Evolutionary conservation across 1,284 basidiomycete species (phyloP).

Genomic region (Crepidotus sp.): DNA sequence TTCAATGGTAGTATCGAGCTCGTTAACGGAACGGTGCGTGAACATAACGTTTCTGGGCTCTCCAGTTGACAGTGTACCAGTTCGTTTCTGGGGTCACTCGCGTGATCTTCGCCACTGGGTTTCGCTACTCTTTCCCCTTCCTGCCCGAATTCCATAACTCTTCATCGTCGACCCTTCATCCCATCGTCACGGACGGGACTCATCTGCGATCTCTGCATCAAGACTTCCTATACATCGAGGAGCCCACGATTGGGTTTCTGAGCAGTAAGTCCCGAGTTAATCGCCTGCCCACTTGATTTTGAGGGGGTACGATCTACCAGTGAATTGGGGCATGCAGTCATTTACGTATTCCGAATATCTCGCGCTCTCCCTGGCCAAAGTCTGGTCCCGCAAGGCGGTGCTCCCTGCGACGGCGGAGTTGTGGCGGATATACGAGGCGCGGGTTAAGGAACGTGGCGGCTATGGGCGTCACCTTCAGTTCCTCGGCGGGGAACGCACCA

Average conservation of each 20-base stretch:
- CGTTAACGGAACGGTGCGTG: slow-evolving; percentile 31
- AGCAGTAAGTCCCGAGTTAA: slow-evolving; percentile 22
- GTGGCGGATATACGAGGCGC: slow-evolving; percentile 25
- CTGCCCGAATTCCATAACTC: slow-evolving; percentile 34
- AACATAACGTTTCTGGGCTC: not conserved
- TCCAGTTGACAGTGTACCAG: slow-evolving; percentile 9
- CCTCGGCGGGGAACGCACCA: slow-evolving; percentile 12
- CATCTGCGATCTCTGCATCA: slow-evolving; percentile 38
- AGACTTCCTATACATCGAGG: slow-evolving; percentile 41
- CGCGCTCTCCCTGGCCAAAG: slow-evolving; percentile 28
- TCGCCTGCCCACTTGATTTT: not conserved
- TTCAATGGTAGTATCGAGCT: slow-evolving; percentile 29
- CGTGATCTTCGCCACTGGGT: slow-evolving; percentile 39
- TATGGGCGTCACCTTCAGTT: slow-evolving; percentile 31
- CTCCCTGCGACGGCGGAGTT: slow-evolving; percentile 25
- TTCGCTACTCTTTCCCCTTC: slow-evolving; percentile 40
- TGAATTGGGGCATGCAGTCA: slow-evolving; percentile 32
- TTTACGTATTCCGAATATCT: slow-evolving; percentile 32
- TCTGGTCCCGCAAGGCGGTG: slow-evolving; percentile 29
- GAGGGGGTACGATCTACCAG: slow-evolving; percentile 18
- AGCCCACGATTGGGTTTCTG: slow-evolving; percentile 38
- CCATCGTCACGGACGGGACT: slow-evolving; percentile 37
- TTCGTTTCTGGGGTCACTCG: slow-evolving; percentile 30
- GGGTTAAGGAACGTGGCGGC: slow-evolving; percentile 25
- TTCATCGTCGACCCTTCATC: slow-evolving; percentile 21